A percentile compares a stretch with the other conserved stretches of the same genome.
These are phyloP conservation scores for Pyronema omphalodes DNA, from an alignment of 495 filamentous ascomycete species.

Conservation along the genomic window DNA sequence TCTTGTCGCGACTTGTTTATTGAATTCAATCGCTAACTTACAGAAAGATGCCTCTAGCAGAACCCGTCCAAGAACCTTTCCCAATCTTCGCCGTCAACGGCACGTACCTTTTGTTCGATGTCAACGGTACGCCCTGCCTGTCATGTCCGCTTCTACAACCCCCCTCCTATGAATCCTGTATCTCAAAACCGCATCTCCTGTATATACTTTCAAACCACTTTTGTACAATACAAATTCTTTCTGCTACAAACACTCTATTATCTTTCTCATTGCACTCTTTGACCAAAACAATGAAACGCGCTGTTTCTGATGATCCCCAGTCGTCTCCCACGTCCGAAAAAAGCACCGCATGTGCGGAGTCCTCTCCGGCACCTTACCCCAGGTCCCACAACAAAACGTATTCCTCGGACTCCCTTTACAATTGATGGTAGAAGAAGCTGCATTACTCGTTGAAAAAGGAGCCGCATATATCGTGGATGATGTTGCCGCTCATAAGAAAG, in stretches of 20 bases:
- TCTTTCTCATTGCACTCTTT: neutral
- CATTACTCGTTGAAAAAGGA: conserved; percentile 61
- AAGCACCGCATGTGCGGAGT: conserved; percentile 76
- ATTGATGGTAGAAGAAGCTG: conserved; percentile 78
- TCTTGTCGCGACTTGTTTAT: neutral
- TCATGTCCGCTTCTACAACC: neutral
- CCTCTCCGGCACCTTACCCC: conserved; percentile 70
- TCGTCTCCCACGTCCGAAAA: conserved; percentile 60
- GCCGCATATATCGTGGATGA: conserved; percentile 24
- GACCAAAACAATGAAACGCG: neutral
- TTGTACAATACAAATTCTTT: neutral
- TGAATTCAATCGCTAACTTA: neutral
- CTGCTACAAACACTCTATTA: no score
- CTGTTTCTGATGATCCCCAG: conserved; percentile 5
- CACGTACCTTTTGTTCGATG: conserved; percentile 78
- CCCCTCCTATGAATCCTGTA: neutral
- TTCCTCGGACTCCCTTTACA: conserved; percentile 79
- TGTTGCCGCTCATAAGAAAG: conserved; percentile 22
- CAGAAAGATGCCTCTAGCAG: neutral
- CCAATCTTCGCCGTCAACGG: conserved; percentile 67
- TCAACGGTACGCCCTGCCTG: conserved; percentile 32
- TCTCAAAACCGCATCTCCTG: neutral
- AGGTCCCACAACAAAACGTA: conserved; percentile 84
- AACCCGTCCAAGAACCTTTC: conserved; percentile 32
- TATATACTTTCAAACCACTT: neutral